Base-by-base conservation (phyloP, 2,329 filamentous ascomycete species). In the Trichophyton mentagrophytes region DNA sequence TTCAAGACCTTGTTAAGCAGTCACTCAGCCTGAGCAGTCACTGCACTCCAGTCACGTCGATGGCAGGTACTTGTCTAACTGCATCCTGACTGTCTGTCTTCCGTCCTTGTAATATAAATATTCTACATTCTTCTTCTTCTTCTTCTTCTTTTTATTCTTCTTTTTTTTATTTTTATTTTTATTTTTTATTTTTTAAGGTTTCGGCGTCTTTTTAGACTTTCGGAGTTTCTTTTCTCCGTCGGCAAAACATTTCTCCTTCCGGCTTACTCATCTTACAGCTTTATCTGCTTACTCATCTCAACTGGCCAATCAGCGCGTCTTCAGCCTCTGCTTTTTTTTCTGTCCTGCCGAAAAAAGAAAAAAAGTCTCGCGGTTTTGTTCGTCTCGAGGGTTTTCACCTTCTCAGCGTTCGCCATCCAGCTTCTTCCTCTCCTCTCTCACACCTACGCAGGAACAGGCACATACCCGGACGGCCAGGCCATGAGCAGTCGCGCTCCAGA, bases 261-360 rank as follows among this genome's bases (percentile, higher is more conserved):
- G 6, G 25, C 49, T 22, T 47, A 47, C 17, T 13, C 44, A 47
- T 47, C 46, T 3, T 51, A 3, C 15, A 13, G 8, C 2, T n/a
- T 36, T 13, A 38, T 27, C 5, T 3, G 11, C 63, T 74, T 65
- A 74, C 61, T 71, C 67, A 73, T 30, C 49, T 62, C 47, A 38
- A 57, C 55, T 42, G 20, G 42, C 73, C 73, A 74, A 74, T 74
- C 66, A 72, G 70, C 72, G 72, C 69, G 65, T 64, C 55, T 60
- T 60, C 61, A 62, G 66, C 65, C 67, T 68, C 66, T 66, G 61
- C 60, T 68, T 66, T 67, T 67, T 66, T 67, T 67, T 69, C 71
- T 69, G 69, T 67, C 68, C 68, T 63, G 58, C 67, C 63, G 64
- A 57, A 22, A 22, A n/a, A 22, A 22, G 7, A 51, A 20, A 51